These are phyloP conservation scores for Microbotryomycetes sp. DNA, from an alignment of 1,284 basidiomycete genomes.

Conservation along the genomic window DNA sequence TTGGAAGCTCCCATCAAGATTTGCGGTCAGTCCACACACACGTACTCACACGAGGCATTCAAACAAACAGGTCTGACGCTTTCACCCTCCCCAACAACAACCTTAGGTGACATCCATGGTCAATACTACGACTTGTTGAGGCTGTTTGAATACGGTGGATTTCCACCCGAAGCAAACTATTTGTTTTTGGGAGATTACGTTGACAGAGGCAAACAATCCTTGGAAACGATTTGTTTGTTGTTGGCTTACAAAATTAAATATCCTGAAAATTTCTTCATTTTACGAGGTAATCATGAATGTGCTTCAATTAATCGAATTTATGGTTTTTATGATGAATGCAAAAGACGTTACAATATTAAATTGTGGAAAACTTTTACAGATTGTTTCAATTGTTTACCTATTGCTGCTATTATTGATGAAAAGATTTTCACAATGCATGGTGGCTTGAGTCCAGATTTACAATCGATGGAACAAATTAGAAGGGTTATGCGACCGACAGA, in stretches of 20 bases:
- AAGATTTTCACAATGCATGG: slow-evolving; percentile 90
- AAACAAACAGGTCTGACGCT: too few species aligned
- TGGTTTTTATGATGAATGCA: slow-evolving; percentile 96
- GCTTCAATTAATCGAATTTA: slow-evolving; percentile 94
- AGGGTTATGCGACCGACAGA: slow-evolving; percentile 98
- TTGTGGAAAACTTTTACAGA: slow-evolving; percentile 97
- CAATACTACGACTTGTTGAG: slow-evolving; percentile 92
- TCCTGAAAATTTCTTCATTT: slow-evolving; percentile 94
- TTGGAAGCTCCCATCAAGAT: slow-evolving; percentile 95
- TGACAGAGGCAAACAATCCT: slow-evolving; percentile 87
- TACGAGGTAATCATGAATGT: slow-evolving; percentile 90
- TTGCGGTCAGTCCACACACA: slow-evolving; percentile 73
- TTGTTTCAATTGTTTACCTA: slow-evolving; percentile 92
- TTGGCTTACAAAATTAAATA: slow-evolving; percentile 69
- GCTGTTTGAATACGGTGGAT: slow-evolving; percentile 89
- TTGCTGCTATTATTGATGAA: slow-evolving; percentile 93
- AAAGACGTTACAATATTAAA: slow-evolving; percentile 96
- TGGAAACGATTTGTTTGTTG: slow-evolving; percentile 76
- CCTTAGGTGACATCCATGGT: slow-evolving; percentile 81
- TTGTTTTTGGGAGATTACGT: slow-evolving; percentile 90
- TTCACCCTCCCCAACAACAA: neutral
- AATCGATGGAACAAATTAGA: slow-evolving; percentile 99
- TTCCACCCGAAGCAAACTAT: slow-evolving; percentile 93
- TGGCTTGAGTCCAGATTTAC: slow-evolving; percentile 87
- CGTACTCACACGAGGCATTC: too few species aligned